Conservation (phyloP, 75 land plant genomes). For the Cupressus sempervirens region DNA sequence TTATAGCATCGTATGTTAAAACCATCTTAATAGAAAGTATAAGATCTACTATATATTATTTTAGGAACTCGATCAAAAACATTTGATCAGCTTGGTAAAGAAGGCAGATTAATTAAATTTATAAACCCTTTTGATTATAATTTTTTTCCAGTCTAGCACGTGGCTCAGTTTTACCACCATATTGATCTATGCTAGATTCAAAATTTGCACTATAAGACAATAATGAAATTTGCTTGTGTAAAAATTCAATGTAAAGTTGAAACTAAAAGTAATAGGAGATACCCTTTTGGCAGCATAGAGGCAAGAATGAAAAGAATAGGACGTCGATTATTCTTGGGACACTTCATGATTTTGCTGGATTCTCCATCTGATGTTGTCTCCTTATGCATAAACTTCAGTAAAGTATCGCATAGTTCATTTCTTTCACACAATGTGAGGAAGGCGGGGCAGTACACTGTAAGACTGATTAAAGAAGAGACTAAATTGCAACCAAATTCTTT, state of each 20-base stretch:
- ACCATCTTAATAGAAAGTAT: no score
- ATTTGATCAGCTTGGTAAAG: neutral
- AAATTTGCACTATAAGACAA: neutral
- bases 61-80: neutral
- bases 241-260: neutral
- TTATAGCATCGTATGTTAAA: no score
- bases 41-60: neutral
- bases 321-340: conserved; percentile 4
- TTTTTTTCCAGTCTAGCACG: neutral
- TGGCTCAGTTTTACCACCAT: neutral
- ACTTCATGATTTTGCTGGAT: neutral
- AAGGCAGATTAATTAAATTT: neutral
- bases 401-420: conserved; percentile 29
- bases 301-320: conserved; percentile 66
- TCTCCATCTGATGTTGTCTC: neutral
- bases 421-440: conserved; percentile 29
- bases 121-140: neutral
- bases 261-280: neutral
- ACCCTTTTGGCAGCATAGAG: conserved; percentile 83
- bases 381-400: conserved; percentile 27
- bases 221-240: neutral
- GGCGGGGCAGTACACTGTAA: conserved; percentile 67
- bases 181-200: neutral
- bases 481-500: conserved; percentile 47
- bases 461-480: conserved; percentile 38